phyloP scores from a whole-genome alignment of 805 yeast species.

The Spencermartinsiella europaea region DNA sequence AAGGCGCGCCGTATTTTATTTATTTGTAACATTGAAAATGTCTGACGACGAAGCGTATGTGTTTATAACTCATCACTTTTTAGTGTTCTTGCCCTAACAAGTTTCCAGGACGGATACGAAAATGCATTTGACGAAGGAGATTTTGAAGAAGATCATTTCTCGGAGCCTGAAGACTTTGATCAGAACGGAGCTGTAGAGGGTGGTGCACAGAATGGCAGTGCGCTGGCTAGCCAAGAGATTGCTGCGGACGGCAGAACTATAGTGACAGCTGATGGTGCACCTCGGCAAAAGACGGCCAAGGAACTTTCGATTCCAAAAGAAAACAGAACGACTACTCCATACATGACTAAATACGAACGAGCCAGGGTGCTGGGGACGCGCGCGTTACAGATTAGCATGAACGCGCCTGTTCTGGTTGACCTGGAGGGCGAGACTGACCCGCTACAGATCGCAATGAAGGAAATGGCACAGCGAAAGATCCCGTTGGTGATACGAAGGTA shows the following conservation, averaged over 20 bases:
- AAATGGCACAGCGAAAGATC: constrained; percentile 86
- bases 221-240: constrained; percentile 41
- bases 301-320: constrained; percentile 88
- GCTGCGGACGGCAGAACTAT: constrained; percentile 71
- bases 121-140: constrained; percentile 50
- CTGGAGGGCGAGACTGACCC: constrained; percentile 99
- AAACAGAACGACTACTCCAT: constrained; percentile 90
- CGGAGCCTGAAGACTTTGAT: constrained; percentile 57
- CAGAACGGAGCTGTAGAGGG: constrained; percentile 40
- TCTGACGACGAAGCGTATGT: constrained; percentile 37
- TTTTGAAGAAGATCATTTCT: constrained; percentile 78
- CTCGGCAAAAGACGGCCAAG: constrained; percentile 57
- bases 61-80: background rate
- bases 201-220: constrained; percentile 20
- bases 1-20: no score
- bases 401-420: constrained; percentile 97
- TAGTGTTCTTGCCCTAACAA: background rate
- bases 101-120: constrained; percentile 47
- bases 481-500: constrained; percentile 95
- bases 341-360: constrained; percentile 97
- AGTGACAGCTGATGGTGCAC: constrained; percentile 56
- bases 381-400: constrained; percentile 94
- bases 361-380: constrained; percentile 97
- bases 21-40: constrained; percentile 28
- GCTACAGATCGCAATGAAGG: constrained; percentile 95